A percentile compares a stretch with the other conserved stretches of the same genome.
Conservation (phyloP, 805 yeast species). For the Jamesozyma spencerorum region DNA sequence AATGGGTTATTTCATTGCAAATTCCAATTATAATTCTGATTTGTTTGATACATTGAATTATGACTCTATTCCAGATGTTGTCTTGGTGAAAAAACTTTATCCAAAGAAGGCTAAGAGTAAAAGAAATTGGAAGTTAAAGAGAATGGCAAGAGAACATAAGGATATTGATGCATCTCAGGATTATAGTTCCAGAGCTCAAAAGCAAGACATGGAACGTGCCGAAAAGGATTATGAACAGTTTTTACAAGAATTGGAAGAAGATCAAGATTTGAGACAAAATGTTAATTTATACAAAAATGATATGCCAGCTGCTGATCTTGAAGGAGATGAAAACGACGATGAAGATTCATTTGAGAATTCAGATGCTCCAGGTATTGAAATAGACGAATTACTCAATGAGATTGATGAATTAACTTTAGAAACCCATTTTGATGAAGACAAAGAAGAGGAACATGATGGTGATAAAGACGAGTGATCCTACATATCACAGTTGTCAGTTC, state of each 20-base stretch:
- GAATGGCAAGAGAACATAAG: conserved; percentile 94
- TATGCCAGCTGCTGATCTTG: conserved; percentile 34
- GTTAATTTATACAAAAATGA: conserved; percentile 75
- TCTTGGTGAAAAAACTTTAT: conserved; percentile 81
- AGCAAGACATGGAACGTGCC: conserved; percentile 82
- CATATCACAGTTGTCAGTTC: too few relatives aligned
- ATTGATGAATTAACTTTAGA: conserved; percentile 85
- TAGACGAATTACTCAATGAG: conserved; percentile 90
- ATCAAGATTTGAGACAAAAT: conserved; percentile 83
- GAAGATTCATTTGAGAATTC: conserved; percentile 48
- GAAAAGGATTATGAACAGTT: conserved; percentile 91
- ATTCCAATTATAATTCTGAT: conserved; percentile 82
- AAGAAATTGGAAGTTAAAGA: conserved; percentile 85
- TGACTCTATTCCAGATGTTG: conserved; percentile 73
- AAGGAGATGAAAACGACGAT: conserved; percentile 33
- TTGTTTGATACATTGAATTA: conserved; percentile 63
- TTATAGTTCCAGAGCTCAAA: conserved; percentile 56
- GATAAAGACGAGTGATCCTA: neutral
- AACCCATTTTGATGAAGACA: conserved; percentile 28
- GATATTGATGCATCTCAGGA: conserved; percentile 71
- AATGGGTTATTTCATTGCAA: conserved; percentile 82
- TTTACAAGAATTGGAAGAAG: conserved; percentile 96
- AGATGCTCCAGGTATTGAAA: conserved; percentile 78
- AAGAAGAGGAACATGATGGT: neutral
- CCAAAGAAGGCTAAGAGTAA: conserved; percentile 61